Conservation (phyloP, 2,329 filamentous ascomycete genomes). For the Fusarium hostae region DNA sequence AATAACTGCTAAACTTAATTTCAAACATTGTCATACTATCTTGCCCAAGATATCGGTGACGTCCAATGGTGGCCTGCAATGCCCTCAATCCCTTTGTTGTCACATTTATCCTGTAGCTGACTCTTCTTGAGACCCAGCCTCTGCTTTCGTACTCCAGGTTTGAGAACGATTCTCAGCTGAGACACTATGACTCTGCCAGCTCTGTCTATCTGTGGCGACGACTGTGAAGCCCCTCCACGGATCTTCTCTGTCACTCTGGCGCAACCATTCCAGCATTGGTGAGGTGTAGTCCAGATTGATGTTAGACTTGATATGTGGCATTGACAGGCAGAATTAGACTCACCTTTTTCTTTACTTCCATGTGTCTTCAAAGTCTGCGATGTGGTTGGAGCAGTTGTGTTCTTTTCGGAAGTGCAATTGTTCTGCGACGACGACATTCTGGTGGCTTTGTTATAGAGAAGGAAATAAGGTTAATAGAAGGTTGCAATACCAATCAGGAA, state of each 20-base stretch:
- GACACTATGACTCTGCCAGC: accelerated
- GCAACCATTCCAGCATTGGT: neutral
- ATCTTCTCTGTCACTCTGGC: neutral
- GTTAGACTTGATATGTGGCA: accelerated
- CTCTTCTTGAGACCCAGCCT: neutral
- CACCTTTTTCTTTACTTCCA: neutral
- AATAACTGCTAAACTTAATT: neutral
- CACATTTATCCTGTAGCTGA: no score
- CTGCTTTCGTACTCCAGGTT: neutral
- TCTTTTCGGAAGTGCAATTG: accelerated
- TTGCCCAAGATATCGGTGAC: accelerated
- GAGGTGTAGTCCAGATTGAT: accelerated
- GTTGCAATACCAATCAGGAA: accelerated
- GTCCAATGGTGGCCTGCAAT: accelerated
- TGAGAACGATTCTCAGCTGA: accelerated
- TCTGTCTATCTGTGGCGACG: accelerated
- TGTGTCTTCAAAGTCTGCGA: accelerated
- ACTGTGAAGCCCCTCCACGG: neutral
- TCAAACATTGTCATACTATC: no score
- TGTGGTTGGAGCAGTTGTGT: accelerated
- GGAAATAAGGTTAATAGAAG: accelerated
- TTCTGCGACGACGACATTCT: accelerated
- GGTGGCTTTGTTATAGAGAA: accelerated
- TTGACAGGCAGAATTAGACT: accelerated
- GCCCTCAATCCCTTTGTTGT: accelerated